These are phyloP conservation scores for Verticillium isaacii DNA, from an alignment of 2,329 filamentous ascomycete species.

Conservation along the genomic window DNA sequence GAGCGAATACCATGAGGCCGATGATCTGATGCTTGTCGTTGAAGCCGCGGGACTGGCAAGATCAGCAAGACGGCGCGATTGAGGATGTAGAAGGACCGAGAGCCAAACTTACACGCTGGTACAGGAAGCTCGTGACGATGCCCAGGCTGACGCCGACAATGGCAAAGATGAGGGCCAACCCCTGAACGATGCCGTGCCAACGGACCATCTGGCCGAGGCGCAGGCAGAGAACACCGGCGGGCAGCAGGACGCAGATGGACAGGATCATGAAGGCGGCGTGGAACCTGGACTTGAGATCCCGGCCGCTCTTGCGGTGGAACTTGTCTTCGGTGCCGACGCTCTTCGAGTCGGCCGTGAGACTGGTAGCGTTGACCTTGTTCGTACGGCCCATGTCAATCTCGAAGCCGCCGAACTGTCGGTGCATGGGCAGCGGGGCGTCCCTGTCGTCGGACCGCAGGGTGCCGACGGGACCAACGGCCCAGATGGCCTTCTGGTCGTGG, in stretches of 20 bases:
- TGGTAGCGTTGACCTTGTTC: conserved; percentile 32
- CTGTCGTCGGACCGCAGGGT: conserved; percentile 39
- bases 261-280: conserved; percentile 52
- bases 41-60: conserved; percentile 43
- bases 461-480: conserved; percentile 46
- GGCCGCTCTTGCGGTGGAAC: conserved; percentile 18
- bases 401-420: conserved; percentile 50
- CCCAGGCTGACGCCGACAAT: conserved; percentile 48
- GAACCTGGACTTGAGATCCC: conserved; percentile 34
- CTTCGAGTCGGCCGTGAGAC: conserved; percentile 17
- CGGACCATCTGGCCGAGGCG: conserved; percentile 45
- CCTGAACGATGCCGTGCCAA: conserved; percentile 52
- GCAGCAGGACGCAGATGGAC: conserved; percentile 50
- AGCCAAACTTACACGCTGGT: conserved; percentile 46
- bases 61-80: neutral
- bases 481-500: conserved; percentile 45
- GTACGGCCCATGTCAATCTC: conserved; percentile 50
- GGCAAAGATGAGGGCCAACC: conserved; percentile 40
- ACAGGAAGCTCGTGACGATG: conserved; percentile 45
- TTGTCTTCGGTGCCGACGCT: conserved; percentile 27
- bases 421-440: conserved; percentile 43
- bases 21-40: conserved; percentile 53
- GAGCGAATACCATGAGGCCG: conserved; percentile 48
- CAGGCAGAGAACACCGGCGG: conserved; percentile 49
- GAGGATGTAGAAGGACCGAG: too few relatives aligned